A percentile compares a stretch with the other conserved stretches of the same genome.
These are phyloP conservation scores for Xylaria sp. DNA, from an alignment of 2,329 filamentous ascomycete genomes.

Conservation along the genomic window DNA sequence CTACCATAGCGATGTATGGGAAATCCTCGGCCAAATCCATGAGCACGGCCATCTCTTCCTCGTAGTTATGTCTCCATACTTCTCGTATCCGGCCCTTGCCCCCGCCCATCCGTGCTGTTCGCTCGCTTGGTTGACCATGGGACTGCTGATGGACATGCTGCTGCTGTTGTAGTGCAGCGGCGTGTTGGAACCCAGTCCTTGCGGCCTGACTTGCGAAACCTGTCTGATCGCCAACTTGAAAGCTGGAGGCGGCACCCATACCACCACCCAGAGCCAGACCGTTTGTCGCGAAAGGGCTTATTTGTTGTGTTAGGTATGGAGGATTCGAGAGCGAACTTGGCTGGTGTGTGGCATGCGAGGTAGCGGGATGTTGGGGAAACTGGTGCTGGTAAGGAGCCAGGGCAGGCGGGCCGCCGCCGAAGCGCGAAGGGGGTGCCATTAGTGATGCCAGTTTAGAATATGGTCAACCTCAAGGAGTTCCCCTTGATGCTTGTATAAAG, in stretches of 20 bases:
- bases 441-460: constrained; percentile 21
- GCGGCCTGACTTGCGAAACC: constrained; percentile 87
- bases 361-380: constrained; percentile 60
- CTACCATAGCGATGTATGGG: constrained; percentile 96
- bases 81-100: constrained; percentile 86
- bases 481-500: constrained; percentile 21
- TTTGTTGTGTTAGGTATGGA: constrained; percentile 71
- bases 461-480: constrained; percentile 25
- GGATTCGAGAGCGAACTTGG: constrained; percentile 68
- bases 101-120: constrained; percentile 47
- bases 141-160: constrained; percentile 51
- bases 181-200: constrained; percentile 84
- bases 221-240: constrained; percentile 65
- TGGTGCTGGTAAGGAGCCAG: constrained; percentile 56
- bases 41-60: constrained; percentile 86
- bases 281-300: constrained; percentile 70
- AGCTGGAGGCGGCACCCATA: constrained; percentile 54
- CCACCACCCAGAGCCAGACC: constrained; percentile 64
- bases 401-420: constrained; percentile 52
- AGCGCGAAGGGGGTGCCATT: constrained; percentile 51
- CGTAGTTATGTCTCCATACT: constrained; percentile 91
- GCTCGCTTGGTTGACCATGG: constrained; percentile 44
- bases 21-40: constrained; percentile 87
- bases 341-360: constrained; percentile 54
- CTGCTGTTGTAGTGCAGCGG: constrained; percentile 58